Percentiles rank a stretch among this genome's conserved stretches.
Conservation (phyloP, 306 rosid species). For the Lathyrus aphaca region DNA sequence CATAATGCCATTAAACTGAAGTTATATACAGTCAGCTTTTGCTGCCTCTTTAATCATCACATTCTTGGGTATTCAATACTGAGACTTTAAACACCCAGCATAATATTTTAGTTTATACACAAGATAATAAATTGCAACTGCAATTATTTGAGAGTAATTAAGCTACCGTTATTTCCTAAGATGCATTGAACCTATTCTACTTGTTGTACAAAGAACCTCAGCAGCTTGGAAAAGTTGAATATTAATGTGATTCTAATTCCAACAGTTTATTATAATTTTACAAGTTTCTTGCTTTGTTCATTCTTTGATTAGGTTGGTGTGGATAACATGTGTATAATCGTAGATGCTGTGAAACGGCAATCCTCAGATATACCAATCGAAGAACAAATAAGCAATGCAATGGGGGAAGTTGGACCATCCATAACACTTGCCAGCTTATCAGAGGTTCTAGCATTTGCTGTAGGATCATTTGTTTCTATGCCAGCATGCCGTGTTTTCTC, state of each 20-base stretch:
- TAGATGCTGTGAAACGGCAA: slow-evolving; percentile 91
- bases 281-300: slow-evolving; percentile 18
- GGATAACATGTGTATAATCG: slow-evolving; percentile 96
- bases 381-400: slow-evolving; percentile 77
- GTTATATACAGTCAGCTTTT: slow-evolving; percentile 1
- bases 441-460: slow-evolving; percentile 94
- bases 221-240: slow-evolving; percentile 1
- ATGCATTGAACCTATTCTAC: neutral
- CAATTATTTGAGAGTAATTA: neutral
- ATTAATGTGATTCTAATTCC: slow-evolving; percentile 3
- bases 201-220: neutral
- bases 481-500: slow-evolving; percentile 99
- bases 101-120: neutral
- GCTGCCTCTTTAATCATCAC: slow-evolving; percentile 6
- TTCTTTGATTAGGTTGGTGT: slow-evolving; percentile 82
- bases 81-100: neutral
- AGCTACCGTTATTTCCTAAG: slow-evolving; percentile 16
- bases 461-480: slow-evolving; percentile 91
- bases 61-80: slow-evolving; percentile 3
- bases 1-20: slow-evolving; percentile 28
- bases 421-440: slow-evolving; percentile 89
- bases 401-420: slow-evolving; percentile 97
- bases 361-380: slow-evolving; percentile 68
- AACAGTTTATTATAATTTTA: neutral
- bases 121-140: neutral